Evolutionary conservation across 371 early-diverging fungal genomes (phyloP).

Genomic region (Actinomortierella wolfii): DNA sequence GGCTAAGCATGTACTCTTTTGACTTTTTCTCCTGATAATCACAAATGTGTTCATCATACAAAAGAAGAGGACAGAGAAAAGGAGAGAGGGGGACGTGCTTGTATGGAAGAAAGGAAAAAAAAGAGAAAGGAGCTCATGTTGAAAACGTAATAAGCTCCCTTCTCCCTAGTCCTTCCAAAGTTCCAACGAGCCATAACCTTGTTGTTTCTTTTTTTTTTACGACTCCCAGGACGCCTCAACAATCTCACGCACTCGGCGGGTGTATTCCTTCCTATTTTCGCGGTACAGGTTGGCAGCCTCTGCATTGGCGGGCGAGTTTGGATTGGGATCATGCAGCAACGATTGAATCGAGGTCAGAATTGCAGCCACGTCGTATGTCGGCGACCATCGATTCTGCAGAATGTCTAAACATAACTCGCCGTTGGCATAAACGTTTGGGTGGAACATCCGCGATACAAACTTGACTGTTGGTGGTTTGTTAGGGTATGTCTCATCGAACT

Average conservation of each 20-base stretch:
- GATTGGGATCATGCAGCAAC: slow-evolving; percentile 98
- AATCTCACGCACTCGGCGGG: slow-evolving; percentile 89
- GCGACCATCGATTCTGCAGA: slow-evolving; percentile 98
- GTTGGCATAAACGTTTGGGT: slow-evolving; percentile 98
- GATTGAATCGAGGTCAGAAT: slow-evolving; percentile 98
- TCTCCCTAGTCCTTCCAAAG: too few species aligned
- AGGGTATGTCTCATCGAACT: slow-evolving; percentile 98
- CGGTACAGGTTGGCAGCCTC: slow-evolving; percentile 96
- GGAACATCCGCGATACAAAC: slow-evolving; percentile 98
- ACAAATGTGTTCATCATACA: too few species aligned
- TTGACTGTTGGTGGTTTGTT: slow-evolving; percentile 98
- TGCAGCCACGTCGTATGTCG: slow-evolving; percentile 96
- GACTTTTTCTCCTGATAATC: too few species aligned
- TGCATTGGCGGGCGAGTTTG: slow-evolving; percentile 97
- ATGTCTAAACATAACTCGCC: slow-evolving; percentile 99
- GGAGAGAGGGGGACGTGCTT: too few species aligned
- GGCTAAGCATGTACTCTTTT: too few species aligned
- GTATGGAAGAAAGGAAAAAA: too few species aligned
- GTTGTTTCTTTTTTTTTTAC: background rate
- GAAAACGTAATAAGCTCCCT: too few species aligned
- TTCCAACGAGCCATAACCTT: too few species aligned
- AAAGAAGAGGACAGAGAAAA: too few species aligned
- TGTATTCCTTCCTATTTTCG: slow-evolving; percentile 94
- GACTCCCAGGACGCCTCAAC: slow-evolving; percentile 94
- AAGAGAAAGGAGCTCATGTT: too few species aligned